phyloP scores from a whole-genome alignment of 2,329 filamentous ascomycete species.

The Ophiocordyceps camponoti-saundersi region DNA sequence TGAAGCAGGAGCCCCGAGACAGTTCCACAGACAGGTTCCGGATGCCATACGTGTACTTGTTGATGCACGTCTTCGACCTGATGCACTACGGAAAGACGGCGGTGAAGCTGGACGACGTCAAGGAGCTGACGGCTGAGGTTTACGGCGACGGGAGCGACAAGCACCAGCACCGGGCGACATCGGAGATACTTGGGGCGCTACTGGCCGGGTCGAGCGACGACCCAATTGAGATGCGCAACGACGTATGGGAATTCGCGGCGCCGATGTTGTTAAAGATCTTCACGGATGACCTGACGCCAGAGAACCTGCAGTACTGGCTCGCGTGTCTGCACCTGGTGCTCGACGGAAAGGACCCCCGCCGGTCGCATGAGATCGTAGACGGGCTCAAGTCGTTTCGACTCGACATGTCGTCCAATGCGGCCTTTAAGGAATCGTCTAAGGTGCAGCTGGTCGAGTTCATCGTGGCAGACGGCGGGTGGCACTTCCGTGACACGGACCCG shows the following conservation, averaged over 20 bases:
- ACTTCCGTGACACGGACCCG: conserved; percentile 79
- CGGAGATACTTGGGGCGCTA: conserved; percentile 81
- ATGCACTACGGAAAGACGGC: conserved; percentile 65
- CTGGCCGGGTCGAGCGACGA: conserved; percentile 69
- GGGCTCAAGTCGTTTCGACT: conserved; percentile 71
- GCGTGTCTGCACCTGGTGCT: conserved; percentile 82
- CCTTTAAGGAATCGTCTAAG: conserved; percentile 97
- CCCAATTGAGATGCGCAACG: conserved; percentile 52
- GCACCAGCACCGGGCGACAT: conserved; percentile 89
- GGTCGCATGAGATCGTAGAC: conserved; percentile 72
- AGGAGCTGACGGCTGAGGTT: conserved; percentile 57
- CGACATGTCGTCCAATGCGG: conserved; percentile 88
- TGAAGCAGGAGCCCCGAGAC: conserved; percentile 93
- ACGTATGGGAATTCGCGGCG: conserved; percentile 78
- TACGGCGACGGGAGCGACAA: conserved; percentile 93
- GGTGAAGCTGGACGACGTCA: conserved; percentile 74
- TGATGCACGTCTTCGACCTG: conserved; percentile 81
- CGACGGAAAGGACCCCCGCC: conserved; percentile 76
- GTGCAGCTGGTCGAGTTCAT: conserved; percentile 79
- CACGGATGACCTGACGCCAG: conserved; percentile 80
- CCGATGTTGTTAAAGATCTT: conserved; percentile 77
- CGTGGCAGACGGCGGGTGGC: conserved; percentile 82
- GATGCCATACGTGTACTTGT: conserved; percentile 69
- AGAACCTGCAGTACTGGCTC: conserved; percentile 89
- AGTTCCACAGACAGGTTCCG: conserved; percentile 68